Evolutionary conservation across 75 land plant genomes (phyloP).

Genomic region (Pinus albicaulis): DNA sequence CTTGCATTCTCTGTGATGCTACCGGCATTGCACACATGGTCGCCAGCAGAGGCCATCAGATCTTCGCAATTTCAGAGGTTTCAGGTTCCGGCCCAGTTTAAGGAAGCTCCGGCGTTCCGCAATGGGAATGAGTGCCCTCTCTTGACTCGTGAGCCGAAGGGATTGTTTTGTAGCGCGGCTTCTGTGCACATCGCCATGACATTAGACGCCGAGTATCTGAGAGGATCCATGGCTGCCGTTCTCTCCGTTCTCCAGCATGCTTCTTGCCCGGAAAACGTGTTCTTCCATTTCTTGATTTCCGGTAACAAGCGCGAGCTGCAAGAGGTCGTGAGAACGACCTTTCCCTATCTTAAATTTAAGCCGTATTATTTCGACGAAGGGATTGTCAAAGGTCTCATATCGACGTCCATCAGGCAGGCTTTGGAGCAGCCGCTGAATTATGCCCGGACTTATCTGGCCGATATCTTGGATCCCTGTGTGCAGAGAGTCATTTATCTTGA

Average conservation of each 20-base stretch:
- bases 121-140: background rate
- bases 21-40: constrained; percentile 65
- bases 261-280: constrained; percentile 42
- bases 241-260: constrained; percentile 50
- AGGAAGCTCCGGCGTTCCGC: background rate
- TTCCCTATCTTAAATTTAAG: constrained; percentile 45
- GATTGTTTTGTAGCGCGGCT: constrained; percentile 5
- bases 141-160: background rate
- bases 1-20: constrained; percentile 48
- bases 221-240: constrained; percentile 66
- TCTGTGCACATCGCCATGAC: constrained; percentile 85
- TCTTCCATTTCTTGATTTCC: constrained; percentile 51
- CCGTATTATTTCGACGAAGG: constrained; percentile 35
- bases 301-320: constrained; percentile 23
- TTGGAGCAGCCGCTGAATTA: constrained; percentile 58
- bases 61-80: constrained; percentile 29
- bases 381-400: constrained; percentile 33
- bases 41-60: constrained; percentile 79
- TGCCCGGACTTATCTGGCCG: constrained; percentile 45
- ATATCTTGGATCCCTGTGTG: constrained; percentile 42
- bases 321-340: constrained; percentile 31
- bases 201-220: constrained; percentile 45
- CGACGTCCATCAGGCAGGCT: constrained; percentile 34
- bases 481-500: constrained; percentile 54
- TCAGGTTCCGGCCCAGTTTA: background rate